Evolutionary conservation across 2,329 filamentous ascomycete species (phyloP), one percentile per base, ranked within the genome.

Genomic region (Helicocarpus griseus): DNA sequence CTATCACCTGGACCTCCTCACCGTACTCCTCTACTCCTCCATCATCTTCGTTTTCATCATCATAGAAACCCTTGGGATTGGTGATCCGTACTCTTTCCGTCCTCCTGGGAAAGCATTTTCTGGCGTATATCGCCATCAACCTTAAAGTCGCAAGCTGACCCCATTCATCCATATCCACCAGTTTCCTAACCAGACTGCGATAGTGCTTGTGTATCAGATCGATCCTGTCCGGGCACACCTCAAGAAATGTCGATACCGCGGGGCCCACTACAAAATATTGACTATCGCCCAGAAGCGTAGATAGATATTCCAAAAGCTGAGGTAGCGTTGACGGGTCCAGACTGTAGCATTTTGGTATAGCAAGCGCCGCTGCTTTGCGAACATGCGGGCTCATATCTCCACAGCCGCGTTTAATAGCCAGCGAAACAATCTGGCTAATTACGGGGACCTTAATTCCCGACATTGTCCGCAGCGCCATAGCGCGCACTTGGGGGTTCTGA

Each of bases 151-250:
- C 86, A 50, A 97, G 69, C 70, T 98, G 93, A 39, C 89, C 87
- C 93, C 93, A 98, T 70, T 98, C 93, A 63, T 98, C 93, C 93
- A 98, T 98, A 65, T 98, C 93, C 22, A 96, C 89, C 49, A 97
- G 73, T 73, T 96, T 95, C 67, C 83, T 87, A 56, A 95, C 83
- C 56, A 98, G 73, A 33, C 80, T 77, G 48, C 88, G 82, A 70
- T 97, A 98, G 65, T 95, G 86, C 58, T 86, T 83, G 69, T 98
- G 93, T 59, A 98, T 83, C 54, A 98, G 73, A 65, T 96, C 90
- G 57, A 95, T 78, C 50, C 86, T 77, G 14, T 94, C 85, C 0
- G 93, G 90, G 58, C 91, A 97, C 26, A 97, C 77, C 57, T 95
- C 89, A 67, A 94, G 69, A 61, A 94, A 96, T 0, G 93, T 87